These are phyloP conservation scores for Sarocladium oryzae DNA, from an alignment of 2,329 filamentous ascomycete genomes.

Conservation along the genomic window DNA sequence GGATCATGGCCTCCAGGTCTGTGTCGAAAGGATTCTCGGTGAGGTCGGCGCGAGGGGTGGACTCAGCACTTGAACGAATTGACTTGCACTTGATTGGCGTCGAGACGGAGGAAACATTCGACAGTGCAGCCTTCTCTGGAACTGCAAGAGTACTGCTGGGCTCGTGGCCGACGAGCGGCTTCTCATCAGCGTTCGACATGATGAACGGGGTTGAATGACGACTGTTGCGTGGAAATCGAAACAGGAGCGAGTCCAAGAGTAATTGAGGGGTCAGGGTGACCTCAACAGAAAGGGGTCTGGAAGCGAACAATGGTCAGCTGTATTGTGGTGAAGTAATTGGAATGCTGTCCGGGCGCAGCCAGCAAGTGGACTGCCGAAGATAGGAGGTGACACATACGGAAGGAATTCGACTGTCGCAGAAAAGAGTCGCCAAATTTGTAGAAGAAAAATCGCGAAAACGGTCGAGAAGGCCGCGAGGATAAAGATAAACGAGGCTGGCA, in stretches of 20 bases:
- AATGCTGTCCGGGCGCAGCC: background rate
- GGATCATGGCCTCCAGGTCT: constrained; percentile 49
- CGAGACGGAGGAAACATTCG: constrained; percentile 18
- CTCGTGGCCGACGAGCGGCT: constrained; percentile 12
- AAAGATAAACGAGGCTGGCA: constrained; percentile 1
- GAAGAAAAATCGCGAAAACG: background rate
- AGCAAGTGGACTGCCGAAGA: background rate
- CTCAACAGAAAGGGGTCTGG: background rate
- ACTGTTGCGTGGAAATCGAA: background rate
- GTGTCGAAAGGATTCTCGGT: constrained; percentile 49
- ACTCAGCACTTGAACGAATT: constrained; percentile 29
- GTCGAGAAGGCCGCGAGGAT: background rate
- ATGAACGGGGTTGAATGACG: constrained; percentile 6
- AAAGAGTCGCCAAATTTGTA: background rate
- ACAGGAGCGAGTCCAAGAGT: background rate
- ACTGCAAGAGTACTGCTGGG: constrained; percentile 16
- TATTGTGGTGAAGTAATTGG: constrained; percentile 4
- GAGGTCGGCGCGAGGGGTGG: constrained; percentile 37
- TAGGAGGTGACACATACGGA: background rate
- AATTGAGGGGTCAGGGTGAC: background rate
- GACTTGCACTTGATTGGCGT: constrained; percentile 17
- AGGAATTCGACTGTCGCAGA: constrained; percentile 4
- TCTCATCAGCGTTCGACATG: constrained; percentile 23
- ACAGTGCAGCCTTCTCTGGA: constrained; percentile 25
- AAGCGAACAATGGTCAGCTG: constrained; percentile 8